Percentiles rank a stretch among this genome's conserved stretches.
These are phyloP conservation scores for Huntiella decipiens DNA, from an alignment of 2,329 filamentous ascomycete species.

Conservation along the genomic window DNA sequence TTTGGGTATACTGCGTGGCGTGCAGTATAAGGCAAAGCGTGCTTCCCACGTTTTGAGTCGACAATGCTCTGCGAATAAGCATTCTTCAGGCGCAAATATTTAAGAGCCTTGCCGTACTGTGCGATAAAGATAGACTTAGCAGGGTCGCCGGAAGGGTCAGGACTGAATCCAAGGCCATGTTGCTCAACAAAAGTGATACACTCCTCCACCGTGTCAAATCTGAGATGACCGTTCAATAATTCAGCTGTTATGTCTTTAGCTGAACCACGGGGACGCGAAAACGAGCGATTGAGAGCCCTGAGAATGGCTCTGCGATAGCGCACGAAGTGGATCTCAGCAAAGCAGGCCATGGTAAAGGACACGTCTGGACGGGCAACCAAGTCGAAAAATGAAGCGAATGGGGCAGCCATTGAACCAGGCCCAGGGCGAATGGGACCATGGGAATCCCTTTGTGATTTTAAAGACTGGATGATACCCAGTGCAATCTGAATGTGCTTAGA, in stretches of 20 bases:
- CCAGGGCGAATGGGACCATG: conserved; percentile 36
- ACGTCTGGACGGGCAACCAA: conserved; percentile 37
- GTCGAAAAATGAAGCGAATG: conserved; percentile 37
- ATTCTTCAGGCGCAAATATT: conserved; percentile 33
- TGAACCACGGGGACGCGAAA: conserved; percentile 35
- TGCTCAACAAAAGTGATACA: conserved; percentile 44
- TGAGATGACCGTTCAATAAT: conserved; percentile 36
- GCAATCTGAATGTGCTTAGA: conserved; percentile 42
- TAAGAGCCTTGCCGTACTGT: conserved; percentile 24
- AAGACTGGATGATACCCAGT: conserved; percentile 37
- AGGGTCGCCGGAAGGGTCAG: conserved; percentile 18
- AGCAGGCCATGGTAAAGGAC: conserved; percentile 51
- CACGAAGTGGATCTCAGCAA: conserved; percentile 49
- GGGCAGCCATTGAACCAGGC: conserved; percentile 12
- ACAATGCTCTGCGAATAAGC: conserved; percentile 37
- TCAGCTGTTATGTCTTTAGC: conserved; percentile 40
- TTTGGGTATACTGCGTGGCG: conserved; percentile 34
- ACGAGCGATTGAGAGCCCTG: conserved; percentile 33
- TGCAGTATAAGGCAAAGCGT: conserved; percentile 34
- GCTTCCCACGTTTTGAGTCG: conserved; percentile 37
- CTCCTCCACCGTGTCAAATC: conserved; percentile 48
- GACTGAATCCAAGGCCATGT: conserved; percentile 34
- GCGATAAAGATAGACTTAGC: conserved; percentile 17
- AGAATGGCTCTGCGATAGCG: conserved; percentile 39
- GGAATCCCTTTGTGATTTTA: conserved; percentile 38